phyloP scores from a whole-genome alignment of 208 protist species.

The Wallacemonas sp. region DNA sequence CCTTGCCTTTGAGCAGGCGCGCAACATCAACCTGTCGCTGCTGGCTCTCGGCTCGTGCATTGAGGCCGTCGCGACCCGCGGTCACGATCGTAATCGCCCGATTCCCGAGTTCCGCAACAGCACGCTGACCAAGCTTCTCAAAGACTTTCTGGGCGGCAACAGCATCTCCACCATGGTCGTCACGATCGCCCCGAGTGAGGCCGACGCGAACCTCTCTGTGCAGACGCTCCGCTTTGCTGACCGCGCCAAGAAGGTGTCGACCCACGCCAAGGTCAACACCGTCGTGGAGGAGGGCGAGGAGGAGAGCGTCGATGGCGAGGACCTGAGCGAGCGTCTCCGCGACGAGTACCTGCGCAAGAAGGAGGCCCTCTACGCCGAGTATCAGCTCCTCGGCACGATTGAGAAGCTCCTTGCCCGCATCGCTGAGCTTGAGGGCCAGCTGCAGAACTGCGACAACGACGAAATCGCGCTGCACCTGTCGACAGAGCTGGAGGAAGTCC shows the following conservation, averaged over 20 bases:
- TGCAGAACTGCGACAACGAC: conserved; percentile 47
- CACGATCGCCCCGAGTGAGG: conserved; percentile 65
- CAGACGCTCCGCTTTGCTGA: conserved; percentile 89
- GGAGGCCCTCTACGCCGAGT: conserved; percentile 74
- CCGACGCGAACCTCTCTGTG: conserved; percentile 75
- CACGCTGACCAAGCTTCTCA: conserved; percentile 85
- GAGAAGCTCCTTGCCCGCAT: conserved; percentile 63
- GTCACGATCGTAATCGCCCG: conserved; percentile 27
- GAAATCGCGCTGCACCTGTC: conserved; percentile 59
- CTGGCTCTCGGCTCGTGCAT: conserved; percentile 80
- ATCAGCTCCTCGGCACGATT: conserved; percentile 67
- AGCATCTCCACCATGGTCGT: conserved; percentile 82
- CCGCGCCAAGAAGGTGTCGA: conserved; percentile 82
- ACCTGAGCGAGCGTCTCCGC: conserved; percentile 44
- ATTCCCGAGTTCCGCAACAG: conserved; percentile 86
- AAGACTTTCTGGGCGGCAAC: conserved; percentile 88
- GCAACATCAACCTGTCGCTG: conserved; percentile 86
- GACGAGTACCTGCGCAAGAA: conserved; percentile 76
- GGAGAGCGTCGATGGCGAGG: conserved; percentile 25
- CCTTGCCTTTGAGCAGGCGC: conserved; percentile 75
- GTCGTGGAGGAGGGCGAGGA: conserved; percentile 43
- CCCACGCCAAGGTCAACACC: conserved; percentile 80
- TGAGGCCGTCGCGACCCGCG: conserved; percentile 70
- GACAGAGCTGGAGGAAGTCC: conserved; percentile 52
- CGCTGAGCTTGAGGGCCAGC: conserved; percentile 61